Percentiles rank a stretch among this genome's conserved stretches.
These are phyloP conservation scores for Annulohypoxylon nitens DNA, from an alignment of 495 filamentous ascomycete species.

Conservation along the genomic window DNA sequence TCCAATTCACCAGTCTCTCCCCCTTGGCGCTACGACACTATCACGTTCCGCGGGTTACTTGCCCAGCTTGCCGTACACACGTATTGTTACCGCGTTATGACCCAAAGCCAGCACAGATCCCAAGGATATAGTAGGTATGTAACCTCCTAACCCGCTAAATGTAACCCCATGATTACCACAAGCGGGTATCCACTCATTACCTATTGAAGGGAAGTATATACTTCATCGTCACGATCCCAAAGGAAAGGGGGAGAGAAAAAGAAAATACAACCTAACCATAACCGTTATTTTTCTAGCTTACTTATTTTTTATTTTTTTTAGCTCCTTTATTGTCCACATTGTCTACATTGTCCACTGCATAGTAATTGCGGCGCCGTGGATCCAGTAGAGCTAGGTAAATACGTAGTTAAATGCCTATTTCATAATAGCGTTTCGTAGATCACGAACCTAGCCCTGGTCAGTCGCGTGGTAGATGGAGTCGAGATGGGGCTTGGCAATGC, in stretches of 20 bases:
- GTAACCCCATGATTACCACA: slow-evolving; percentile 33
- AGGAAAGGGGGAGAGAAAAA: not conserved
- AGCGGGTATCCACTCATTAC: slow-evolving; percentile 12
- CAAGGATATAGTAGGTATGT: slow-evolving; percentile 12
- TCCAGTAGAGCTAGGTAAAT: slow-evolving; percentile 36
- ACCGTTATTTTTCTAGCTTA: slow-evolving; percentile 31
- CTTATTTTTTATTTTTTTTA: slow-evolving; percentile 12
- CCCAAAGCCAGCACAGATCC: slow-evolving; percentile 14
- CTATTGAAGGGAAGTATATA: slow-evolving; percentile 1
- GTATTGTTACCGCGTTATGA: slow-evolving; percentile 35
- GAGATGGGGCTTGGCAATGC: slow-evolving; percentile 40
- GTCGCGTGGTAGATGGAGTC: slow-evolving; percentile 48
- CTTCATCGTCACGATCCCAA: slow-evolving; percentile 10
- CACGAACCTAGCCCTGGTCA: slow-evolving; percentile 43
- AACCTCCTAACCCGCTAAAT: slow-evolving; percentile 29
- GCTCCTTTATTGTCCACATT: not conserved
- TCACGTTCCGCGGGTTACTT: slow-evolving; percentile 41
- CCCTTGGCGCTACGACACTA: slow-evolving; percentile 46
- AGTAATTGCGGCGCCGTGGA: slow-evolving; percentile 44
- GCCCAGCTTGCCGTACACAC: slow-evolving; percentile 27
- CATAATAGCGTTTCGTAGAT: slow-evolving; percentile 44
- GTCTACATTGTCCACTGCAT: slow-evolving; percentile 17
- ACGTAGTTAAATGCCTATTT: slow-evolving; percentile 41
- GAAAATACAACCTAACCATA: slow-evolving; percentile 32
- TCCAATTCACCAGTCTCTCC: slow-evolving; percentile 28